These are phyloP conservation scores for Achlya hypogyna DNA, from an alignment of 352 stramenopile genomes.

Conservation along the genomic window DNA sequence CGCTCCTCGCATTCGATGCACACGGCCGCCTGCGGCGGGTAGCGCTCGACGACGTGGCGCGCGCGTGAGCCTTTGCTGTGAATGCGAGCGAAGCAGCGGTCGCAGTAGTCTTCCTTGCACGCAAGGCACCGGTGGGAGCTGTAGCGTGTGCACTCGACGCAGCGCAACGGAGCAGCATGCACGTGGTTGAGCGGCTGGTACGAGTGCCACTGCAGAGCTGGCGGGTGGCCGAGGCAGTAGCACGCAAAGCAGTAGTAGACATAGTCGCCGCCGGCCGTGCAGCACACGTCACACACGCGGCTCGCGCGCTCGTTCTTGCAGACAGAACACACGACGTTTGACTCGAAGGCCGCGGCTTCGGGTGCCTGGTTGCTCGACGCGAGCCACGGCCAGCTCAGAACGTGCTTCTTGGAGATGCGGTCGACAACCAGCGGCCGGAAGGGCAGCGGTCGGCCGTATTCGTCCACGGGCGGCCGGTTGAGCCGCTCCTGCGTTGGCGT, in stretches of 20 bases:
- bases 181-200: slow-evolving; percentile 43
- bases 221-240: slow-evolving; percentile 38
- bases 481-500: slow-evolving; percentile 53
- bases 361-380: slow-evolving; percentile 17
- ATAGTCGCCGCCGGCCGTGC: slow-evolving; percentile 44
- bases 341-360: slow-evolving; percentile 6
- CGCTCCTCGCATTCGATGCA: slow-evolving; percentile 69
- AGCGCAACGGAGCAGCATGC: slow-evolving; percentile 38
- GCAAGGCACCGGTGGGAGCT: slow-evolving; percentile 48
- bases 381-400: slow-evolving; percentile 63
- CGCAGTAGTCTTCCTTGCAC: slow-evolving; percentile 76
- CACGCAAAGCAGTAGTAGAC: slow-evolving; percentile 66
- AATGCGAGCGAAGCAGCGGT: slow-evolving; percentile 59
- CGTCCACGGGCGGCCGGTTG: slow-evolving; percentile 46
- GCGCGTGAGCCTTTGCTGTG: slow-evolving; percentile 53
- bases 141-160: slow-evolving; percentile 61
- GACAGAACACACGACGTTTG: slow-evolving; percentile 33
- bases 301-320: slow-evolving; percentile 50
- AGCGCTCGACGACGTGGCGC: slow-evolving; percentile 47
- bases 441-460: slow-evolving; percentile 34
- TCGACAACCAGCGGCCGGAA: slow-evolving; percentile 69
- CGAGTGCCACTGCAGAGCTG: slow-evolving; percentile 40
- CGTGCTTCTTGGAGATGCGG: slow-evolving; percentile 52
- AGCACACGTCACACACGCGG: slow-evolving; percentile 63
- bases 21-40: slow-evolving; percentile 36